Evolutionary conservation across 768 basidiomycete genomes (phyloP).

Genomic region (Phlebiopsis flavidoalba): DNA sequence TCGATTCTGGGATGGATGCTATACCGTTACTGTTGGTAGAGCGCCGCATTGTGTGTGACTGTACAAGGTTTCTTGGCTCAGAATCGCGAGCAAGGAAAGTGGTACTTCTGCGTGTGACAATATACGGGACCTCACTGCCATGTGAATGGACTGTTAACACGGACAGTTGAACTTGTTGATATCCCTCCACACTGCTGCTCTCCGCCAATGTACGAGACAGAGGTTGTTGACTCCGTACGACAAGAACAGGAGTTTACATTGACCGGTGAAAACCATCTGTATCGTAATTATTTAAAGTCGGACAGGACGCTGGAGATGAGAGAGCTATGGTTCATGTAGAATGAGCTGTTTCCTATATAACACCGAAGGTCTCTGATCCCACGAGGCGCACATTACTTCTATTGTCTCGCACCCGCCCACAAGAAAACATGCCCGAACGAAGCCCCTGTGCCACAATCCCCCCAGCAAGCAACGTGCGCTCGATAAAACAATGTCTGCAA

Average conservation of each 20-base stretch:
- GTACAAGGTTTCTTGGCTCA: background rate
- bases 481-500: conserved; percentile 39
- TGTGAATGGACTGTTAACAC: background rate
- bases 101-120: background rate
- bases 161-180: background rate
- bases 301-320: background rate
- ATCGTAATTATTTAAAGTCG: background rate
- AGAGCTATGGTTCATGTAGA: background rate
- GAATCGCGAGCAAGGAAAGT: background rate
- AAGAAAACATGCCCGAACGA: background rate
- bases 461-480: conserved; percentile 12
- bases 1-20: background rate
- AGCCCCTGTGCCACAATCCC: background rate
- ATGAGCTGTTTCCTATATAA: background rate
- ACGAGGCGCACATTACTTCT: background rate
- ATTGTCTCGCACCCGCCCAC: background rate
- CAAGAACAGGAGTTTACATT: too few relatives aligned
- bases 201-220: background rate
- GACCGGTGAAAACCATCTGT: background rate
- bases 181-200: background rate
- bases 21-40: background rate
- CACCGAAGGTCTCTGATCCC: background rate
- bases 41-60: background rate
- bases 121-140: background rate
- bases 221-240: background rate